Evolutionary conservation across 164 flowering plant species (phyloP).

Genomic region (Liquidambar formosana): DNA sequence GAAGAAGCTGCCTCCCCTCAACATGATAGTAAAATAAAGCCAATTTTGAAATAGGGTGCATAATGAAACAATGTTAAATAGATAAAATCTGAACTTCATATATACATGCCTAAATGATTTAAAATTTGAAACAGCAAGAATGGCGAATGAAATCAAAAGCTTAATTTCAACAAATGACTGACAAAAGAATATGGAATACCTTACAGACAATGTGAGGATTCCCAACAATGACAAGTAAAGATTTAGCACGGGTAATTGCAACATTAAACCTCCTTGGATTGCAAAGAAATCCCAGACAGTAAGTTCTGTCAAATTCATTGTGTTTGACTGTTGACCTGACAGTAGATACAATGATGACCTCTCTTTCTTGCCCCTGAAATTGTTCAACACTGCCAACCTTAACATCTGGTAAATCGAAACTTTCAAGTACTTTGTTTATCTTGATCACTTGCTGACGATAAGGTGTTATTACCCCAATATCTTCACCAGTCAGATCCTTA

Average conservation of each 20-base stretch:
- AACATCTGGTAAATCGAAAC: constrained; percentile 40
- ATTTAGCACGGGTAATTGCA: constrained; percentile 84
- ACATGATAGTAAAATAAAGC: neutral
- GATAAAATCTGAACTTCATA: too few species aligned
- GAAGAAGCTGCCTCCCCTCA: neutral
- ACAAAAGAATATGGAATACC: constrained; percentile 41
- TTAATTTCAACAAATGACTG: neutral
- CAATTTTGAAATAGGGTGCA: too few species aligned
- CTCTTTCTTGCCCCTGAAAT: constrained; percentile 91
- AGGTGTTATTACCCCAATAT: constrained; percentile 92
- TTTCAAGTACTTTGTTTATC: constrained; percentile 64
- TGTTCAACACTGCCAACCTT: constrained; percentile 98
- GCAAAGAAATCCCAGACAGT: constrained; percentile 85
- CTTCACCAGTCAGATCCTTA: constrained; percentile 40
- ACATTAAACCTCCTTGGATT: constrained; percentile 96
- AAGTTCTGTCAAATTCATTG: constrained; percentile 69
- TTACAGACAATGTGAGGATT: constrained; percentile 87
- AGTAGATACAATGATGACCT: constrained; percentile 84
- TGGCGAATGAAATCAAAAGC: neutral
- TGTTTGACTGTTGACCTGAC: constrained; percentile 91
- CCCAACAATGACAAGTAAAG: constrained; percentile 77
- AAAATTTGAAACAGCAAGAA: neutral
- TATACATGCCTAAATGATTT: too few species aligned
- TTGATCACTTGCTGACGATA: constrained; percentile 89
- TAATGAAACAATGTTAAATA: too few species aligned